phyloP scores from a whole-genome alignment of 2,329 filamentous ascomycete genomes.

The Grosmannia huntii region DNA sequence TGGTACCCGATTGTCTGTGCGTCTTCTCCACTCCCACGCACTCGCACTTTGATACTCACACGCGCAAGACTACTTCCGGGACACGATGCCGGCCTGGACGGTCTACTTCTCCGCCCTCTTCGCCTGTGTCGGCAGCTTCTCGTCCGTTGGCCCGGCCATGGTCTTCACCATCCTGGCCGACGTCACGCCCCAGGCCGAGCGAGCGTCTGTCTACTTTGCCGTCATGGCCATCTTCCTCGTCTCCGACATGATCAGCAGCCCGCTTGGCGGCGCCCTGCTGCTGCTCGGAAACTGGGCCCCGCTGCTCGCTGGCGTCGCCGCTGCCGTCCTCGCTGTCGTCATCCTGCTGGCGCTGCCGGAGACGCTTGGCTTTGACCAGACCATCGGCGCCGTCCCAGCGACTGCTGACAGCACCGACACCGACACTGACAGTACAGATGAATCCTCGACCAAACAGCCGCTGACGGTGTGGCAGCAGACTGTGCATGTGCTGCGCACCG shows the following conservation, averaged over 20 bases:
- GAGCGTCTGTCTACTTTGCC: constrained; percentile 29
- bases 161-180: constrained; percentile 33
- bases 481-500: constrained; percentile 1
- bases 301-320: constrained; percentile 21
- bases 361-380: constrained; percentile 23
- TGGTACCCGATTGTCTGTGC: constrained; percentile 15
- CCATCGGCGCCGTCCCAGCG: background rate
- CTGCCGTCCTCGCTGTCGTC: constrained; percentile 18
- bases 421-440: background rate
- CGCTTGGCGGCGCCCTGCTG: constrained; percentile 28
- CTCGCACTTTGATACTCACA: too few relatives aligned
- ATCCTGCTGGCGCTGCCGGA: constrained; percentile 26
- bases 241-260: constrained; percentile 26
- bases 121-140: constrained; percentile 28
- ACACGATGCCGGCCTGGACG: constrained; percentile 28
- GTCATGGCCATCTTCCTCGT: constrained; percentile 23
- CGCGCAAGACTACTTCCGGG: constrained; percentile 7
- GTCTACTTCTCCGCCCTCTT: constrained; percentile 22
- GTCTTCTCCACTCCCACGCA: too few relatives aligned
- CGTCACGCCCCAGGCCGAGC: constrained; percentile 22
- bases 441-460: constrained; percentile 9
- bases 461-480: background rate
- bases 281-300: constrained; percentile 26
- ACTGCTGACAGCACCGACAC: background rate
- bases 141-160: constrained; percentile 27